Percentiles rank a stretch among this genome's conserved stretches.
Evolutionary conservation across 805 yeast genomes (phyloP).

Genomic region (Metschnikowia kofuensis): DNA sequence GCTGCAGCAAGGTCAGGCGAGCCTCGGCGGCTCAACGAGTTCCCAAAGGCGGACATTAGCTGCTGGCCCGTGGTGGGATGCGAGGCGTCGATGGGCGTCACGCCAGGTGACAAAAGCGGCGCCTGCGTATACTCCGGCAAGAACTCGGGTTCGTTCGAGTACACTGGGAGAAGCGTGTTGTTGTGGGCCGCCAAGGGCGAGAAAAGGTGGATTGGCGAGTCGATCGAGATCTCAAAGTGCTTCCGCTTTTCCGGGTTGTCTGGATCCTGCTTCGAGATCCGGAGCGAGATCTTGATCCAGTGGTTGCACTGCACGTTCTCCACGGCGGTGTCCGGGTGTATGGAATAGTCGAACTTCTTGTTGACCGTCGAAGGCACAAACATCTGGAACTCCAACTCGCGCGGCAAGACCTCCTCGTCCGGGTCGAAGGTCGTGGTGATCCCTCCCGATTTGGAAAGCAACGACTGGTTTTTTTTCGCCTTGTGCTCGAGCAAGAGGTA

Average conservation of each 20-base stretch:
- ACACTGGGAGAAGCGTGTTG: conserved; percentile 73
- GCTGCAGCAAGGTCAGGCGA: not conserved
- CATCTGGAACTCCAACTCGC: conserved; percentile 84
- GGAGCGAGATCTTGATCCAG: conserved; percentile 87
- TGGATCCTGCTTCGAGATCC: conserved; percentile 69
- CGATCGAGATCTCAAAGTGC: conserved; percentile 92
- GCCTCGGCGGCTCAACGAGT: not conserved
- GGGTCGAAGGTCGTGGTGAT: conserved; percentile 30
- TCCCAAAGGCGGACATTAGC: conserved; percentile 5
- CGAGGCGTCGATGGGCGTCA: conserved; percentile 41
- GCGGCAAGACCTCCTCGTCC: conserved; percentile 59
- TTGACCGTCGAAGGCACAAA: conserved; percentile 71
- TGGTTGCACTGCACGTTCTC: conserved; percentile 84
- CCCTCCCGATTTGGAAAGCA: conserved; percentile 43
- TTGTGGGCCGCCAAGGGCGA: conserved; percentile 78
- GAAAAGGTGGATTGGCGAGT: conserved; percentile 85
- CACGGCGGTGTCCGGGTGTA: conserved; percentile 85
- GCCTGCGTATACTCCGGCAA: conserved; percentile 31
- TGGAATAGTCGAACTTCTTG: conserved; percentile 42
- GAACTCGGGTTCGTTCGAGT: conserved; percentile 35
- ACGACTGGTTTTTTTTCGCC: conserved; percentile 50
- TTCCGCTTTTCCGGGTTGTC: conserved; percentile 60
- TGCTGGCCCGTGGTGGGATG: conserved; percentile 4
- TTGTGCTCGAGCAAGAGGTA: conserved; percentile 77
- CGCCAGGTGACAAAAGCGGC: conserved; percentile 57